Evolutionary conservation across 2,329 filamentous ascomycete genomes (phyloP), one percentile per base, ranked within the genome.

Genomic region (Alternaria incomplexa): DNA sequence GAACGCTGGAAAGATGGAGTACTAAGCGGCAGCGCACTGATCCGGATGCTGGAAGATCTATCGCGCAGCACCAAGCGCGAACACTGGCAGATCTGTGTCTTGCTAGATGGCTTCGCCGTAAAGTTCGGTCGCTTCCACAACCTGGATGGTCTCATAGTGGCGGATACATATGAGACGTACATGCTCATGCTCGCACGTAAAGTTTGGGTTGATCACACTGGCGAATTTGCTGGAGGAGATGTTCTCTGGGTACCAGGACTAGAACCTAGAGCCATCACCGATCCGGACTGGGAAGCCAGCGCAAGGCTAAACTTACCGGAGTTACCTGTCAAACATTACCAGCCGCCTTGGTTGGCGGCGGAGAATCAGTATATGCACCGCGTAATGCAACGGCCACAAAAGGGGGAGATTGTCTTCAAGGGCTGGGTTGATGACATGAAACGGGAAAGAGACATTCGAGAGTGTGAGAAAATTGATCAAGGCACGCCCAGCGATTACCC

Each of bases 71-170:
- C 26, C n/a, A 25, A n/a, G 13, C 4, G 1, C 1, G 26, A 13
- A 9, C 58, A 70, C 44, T 58, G 58, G 36, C 30, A 17, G 6
- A 11, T 67, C 17, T 54, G 51, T 22, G 45, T 46, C 30, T 65
- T 61, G 60, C 50, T 67, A 4, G 54, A 61, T 30, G 20, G 43
- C 28, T 70, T 65, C 36, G 58, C 66, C 44, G 45, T 54, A 50
- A 53, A 56, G 15, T 68, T 66, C 22, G 56, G 44, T 4, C 46
- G 47, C 15, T 54, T 70, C 46, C 53, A 65, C 6, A 45, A 53
- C 22, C 30, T 52, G n/a, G 68, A 68, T 52, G 66, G 66, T 5
- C 50, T 68, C 25, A 36, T 68, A 25, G 63, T 66, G 11, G 46
- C 30, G 4, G 46, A 54, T 13, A 20, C 43, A 17, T 10, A 46